phyloP scores from a whole-genome alignment of 2,329 filamentous ascomycete genomes.

The Exophiala bonariae region DNA sequence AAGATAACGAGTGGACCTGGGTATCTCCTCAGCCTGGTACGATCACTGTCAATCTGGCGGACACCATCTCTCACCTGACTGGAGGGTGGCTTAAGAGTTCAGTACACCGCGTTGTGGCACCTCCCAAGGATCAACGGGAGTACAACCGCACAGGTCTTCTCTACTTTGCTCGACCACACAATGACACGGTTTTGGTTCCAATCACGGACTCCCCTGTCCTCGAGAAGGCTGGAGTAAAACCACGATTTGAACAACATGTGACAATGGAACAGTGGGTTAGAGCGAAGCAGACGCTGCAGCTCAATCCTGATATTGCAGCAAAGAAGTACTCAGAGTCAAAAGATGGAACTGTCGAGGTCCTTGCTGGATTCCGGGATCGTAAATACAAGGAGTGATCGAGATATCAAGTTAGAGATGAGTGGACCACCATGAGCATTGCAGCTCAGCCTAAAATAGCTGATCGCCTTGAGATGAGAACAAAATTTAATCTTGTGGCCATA shows the following conservation, averaged over 20 bases:
- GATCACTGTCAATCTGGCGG: conserved; percentile 53
- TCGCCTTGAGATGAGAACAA: too few species aligned
- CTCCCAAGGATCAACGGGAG: conserved; percentile 48
- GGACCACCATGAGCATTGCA: too few species aligned
- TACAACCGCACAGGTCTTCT: conserved; percentile 44
- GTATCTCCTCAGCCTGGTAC: conserved; percentile 47
- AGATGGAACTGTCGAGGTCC: conserved; percentile 42
- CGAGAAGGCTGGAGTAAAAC: conserved; percentile 30
- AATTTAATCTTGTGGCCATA: too few species aligned
- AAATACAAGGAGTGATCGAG: conserved; percentile 33
- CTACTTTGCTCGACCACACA: conserved; percentile 50
- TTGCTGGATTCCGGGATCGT: conserved; percentile 34
- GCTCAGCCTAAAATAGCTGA: too few species aligned
- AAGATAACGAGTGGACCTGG: conserved; percentile 48
- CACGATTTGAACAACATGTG: conserved; percentile 41
- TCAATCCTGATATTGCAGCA: conserved; percentile 38
- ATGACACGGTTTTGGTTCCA: conserved; percentile 40
- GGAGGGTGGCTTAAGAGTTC: conserved; percentile 53
- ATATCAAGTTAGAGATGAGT: too few species aligned
- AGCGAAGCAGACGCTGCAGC: conserved; percentile 39
- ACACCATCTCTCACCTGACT: conserved; percentile 48
- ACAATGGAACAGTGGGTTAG: conserved; percentile 49
- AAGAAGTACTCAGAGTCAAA: conserved; percentile 36
- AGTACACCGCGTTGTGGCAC: conserved; percentile 50
- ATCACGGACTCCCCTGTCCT: conserved; percentile 35